These are phyloP conservation scores for Hypoxylon sp. DNA, from an alignment of 2,329 filamentous ascomycete species.

Conservation along the genomic window DNA sequence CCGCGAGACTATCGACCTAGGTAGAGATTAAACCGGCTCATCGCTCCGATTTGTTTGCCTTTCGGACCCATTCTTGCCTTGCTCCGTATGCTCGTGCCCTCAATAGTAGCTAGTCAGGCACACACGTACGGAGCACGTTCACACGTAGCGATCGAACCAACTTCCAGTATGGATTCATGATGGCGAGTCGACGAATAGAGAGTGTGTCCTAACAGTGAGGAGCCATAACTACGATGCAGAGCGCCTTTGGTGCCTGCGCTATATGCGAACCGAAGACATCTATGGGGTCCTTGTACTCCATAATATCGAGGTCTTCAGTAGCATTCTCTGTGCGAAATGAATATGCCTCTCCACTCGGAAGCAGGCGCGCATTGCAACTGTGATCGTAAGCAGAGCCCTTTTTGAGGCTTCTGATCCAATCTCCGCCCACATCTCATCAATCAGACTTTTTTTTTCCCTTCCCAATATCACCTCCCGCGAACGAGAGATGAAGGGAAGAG, in stretches of 20 bases:
- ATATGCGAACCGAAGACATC: slow-evolving; percentile 43
- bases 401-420: slow-evolving; percentile 34
- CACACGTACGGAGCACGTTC: slow-evolving; percentile 29
- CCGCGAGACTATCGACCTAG: slow-evolving; percentile 33
- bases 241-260: slow-evolving; percentile 41
- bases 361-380: slow-evolving; percentile 36
- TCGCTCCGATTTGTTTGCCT: slow-evolving; percentile 42
- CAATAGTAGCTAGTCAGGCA: slow-evolving; percentile 34
- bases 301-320: slow-evolving; percentile 39
- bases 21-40: slow-evolving; percentile 36
- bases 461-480: slow-evolving; percentile 19
- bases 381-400: slow-evolving; percentile 39
- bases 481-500: slow-evolving; percentile 14
- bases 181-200: slow-evolving; percentile 32
- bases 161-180: slow-evolving; percentile 24
- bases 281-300: slow-evolving; percentile 37
- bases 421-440: slow-evolving; percentile 31
- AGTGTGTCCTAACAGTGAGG: slow-evolving; percentile 18
- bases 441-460: not conserved
- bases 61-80: slow-evolving; percentile 16
- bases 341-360: slow-evolving; percentile 45
- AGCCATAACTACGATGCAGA: slow-evolving; percentile 36
- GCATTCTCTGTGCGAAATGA: slow-evolving; percentile 41
- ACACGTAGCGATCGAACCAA: slow-evolving; percentile 39
- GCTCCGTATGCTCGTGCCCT: slow-evolving; percentile 17